Percentiles rank a stretch among this genome's conserved stretches.
phyloP scores from a whole-genome alignment of 2,329 filamentous ascomycete genomes.

The Alternaria atra region DNA sequence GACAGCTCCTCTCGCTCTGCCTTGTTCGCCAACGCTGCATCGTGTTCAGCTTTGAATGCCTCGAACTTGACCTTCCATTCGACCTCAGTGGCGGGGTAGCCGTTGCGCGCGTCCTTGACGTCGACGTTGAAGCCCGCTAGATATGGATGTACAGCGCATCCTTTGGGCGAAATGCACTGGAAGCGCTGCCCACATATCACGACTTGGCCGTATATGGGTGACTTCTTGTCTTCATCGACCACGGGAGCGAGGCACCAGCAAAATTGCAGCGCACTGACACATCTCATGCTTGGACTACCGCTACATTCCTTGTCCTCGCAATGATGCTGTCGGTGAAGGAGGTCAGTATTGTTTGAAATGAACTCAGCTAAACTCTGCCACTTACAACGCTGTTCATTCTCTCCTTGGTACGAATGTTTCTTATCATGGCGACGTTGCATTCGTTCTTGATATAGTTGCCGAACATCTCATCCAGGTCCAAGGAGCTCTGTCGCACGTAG shows the following conservation, averaged over 20 bases:
- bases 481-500: conserved; percentile 7
- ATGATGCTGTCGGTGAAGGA: conserved; percentile 6
- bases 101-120: conserved; percentile 18
- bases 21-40: background rate
- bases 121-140: conserved; percentile 14
- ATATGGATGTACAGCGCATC: conserved; percentile 18
- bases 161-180: conserved; percentile 7
- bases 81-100: background rate
- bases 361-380: background rate
- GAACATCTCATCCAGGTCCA: conserved; percentile 12
- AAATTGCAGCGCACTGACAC: conserved; percentile 9
- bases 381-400: conserved; percentile 5
- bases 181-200: conserved; percentile 17
- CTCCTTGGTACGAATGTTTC: conserved; percentile 11
- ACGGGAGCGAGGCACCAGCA: conserved; percentile 7
- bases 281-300: conserved; percentile 2
- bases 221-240: background rate
- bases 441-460: conserved; percentile 1
- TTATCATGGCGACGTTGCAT: background rate
- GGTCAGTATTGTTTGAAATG: background rate
- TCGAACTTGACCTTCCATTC: background rate
- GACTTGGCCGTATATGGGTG: background rate
- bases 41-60: background rate
- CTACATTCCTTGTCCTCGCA: conserved; percentile 13
- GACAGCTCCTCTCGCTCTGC: background rate